Base-by-base conservation (phyloP, 1,284 basidiomycete genomes). In the Dichomitus squalens region DNA sequence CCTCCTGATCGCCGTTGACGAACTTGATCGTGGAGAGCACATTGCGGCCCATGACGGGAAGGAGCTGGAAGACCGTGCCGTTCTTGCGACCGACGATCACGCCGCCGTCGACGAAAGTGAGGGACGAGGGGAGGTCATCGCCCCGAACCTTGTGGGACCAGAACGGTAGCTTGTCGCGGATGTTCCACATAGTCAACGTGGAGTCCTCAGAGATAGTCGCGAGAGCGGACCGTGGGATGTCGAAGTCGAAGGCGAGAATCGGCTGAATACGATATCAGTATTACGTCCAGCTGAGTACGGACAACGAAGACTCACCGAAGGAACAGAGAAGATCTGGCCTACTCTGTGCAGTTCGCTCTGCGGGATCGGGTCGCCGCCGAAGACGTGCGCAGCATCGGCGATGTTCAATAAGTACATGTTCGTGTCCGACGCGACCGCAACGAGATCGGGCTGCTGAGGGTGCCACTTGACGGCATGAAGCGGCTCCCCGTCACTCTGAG, bases 381-480 rank as follows among this genome's bases (percentile, higher is more conserved):
- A 82, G 29, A 76, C 76, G 60, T 81, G 80, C 8, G 74, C 72
- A 35, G 84, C 83, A 52, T 86, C 85, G 2, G 76, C 74, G 53
- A 92, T 75, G 71, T 93, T 88, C 68, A 93, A 79, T 33, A 92
- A 72, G 72, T 85, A 90, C 62, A 93, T 79, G 63, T 83, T 85
- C 52, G 79, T 83, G 59, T 87, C 85, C 0, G 89, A 90, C 31
- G 89, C 88, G 29, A 93, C 85, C 4, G 89, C 90, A 41, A 93
- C 76, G n/a, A 83, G 84, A 66, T 91, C 87, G 2, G 81, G 79
- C 55, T 90, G 84, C 68, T 84, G 86, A 16, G 90, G 86, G 66
- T 93, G 87, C 91, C 91, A 93, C 67, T 91, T 92, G 60, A 93
- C 90, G 8, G 87, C 84, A 60, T 86, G 87, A 29, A 93, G 78